Evolutionary conservation across 805 yeast species (phyloP), one percentile per base, ranked within the genome.

Genomic region (Suhomyces vadensis): DNA sequence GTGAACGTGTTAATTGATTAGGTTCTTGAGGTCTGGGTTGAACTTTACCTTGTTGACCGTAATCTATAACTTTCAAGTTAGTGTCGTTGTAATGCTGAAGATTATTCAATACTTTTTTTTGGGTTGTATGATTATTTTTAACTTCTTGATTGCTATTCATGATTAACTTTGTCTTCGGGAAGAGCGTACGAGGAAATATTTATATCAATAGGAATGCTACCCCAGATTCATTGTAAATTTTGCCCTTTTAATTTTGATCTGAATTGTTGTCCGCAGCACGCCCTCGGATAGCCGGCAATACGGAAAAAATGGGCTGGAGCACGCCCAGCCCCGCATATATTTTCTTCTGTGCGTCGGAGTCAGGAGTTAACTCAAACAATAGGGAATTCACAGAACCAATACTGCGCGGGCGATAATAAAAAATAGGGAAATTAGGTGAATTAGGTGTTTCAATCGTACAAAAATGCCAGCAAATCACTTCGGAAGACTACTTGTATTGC

Each of bases 321-420:
- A 23, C 39, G 41, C 17, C 41, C 29, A 38, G 37, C 41, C 35
- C 41, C 41, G 41, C 35, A 38, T 16, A 16, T 13, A 11, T 38
- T 35, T 37, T 37, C 16, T 33, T 33, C 36, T 20, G 23, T 29
- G 33, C 33, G 33, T 29, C 33, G 17, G 33, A 10, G 9, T 29
- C 33, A 29, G 16, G n/a, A 13, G 19, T 9, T 27, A 20, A 8
- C 20, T 8, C 14, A 27, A 16, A 13, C 19, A 29, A 20, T 29
- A 20, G 33, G n/a, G n/a, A n/a, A n/a, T n/a, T n/a, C 33, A 5
- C 20, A 10, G 16, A 29, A 29, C 33, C 33, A 29, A 10, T 6
- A 29, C 19, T 14, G 33, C 20, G 20, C 20, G 16, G 16, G 20
- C 10, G 19, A 29, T 16, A n/a, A n/a, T n/a, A n/a, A n/a, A n/a